Conservation (phyloP, 208 protist species). For the Wallacemonas collosoma region DNA sequence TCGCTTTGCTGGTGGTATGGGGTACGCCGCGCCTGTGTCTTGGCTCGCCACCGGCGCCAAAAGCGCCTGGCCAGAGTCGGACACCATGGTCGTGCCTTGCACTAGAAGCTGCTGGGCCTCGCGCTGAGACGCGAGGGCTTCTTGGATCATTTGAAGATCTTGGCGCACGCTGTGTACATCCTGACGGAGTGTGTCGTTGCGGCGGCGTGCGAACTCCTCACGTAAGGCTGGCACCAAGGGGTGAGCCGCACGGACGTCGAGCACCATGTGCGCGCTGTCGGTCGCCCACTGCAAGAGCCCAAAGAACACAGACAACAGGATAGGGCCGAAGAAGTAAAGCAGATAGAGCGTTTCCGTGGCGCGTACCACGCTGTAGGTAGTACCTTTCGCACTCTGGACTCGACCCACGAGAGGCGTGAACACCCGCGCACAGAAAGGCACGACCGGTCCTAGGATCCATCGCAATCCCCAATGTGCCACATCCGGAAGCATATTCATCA, state of each 20-base stretch:
- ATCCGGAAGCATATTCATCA: not conserved
- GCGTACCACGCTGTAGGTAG: conserved; percentile 4
- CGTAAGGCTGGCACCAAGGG: not conserved
- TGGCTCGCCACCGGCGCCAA: no score
- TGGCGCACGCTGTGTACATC: not conserved
- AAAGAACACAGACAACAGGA: conserved; percentile 8
- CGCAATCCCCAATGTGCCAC: not conserved
- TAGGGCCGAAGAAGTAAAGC: conserved; percentile 9
- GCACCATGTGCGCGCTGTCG: conserved; percentile 9
- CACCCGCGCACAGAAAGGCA: not conserved
- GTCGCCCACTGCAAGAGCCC: not conserved
- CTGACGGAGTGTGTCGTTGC: not conserved
- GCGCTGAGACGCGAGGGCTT: no score
- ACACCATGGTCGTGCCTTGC: no score
- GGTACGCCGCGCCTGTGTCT: no score
- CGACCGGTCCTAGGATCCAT: not conserved
- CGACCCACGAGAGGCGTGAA: not conserved
- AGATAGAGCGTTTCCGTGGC: conserved; percentile 13
- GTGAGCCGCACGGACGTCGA: not conserved
- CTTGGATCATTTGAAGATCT: no score
- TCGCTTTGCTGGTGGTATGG: no score
- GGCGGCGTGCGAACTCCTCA: not conserved
- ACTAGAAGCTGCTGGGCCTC: no score
- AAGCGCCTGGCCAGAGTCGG: no score
- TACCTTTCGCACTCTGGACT: not conserved